Conservation (phyloP, 2,329 filamentous ascomycete species). For the Cyphellophora europaea region DNA sequence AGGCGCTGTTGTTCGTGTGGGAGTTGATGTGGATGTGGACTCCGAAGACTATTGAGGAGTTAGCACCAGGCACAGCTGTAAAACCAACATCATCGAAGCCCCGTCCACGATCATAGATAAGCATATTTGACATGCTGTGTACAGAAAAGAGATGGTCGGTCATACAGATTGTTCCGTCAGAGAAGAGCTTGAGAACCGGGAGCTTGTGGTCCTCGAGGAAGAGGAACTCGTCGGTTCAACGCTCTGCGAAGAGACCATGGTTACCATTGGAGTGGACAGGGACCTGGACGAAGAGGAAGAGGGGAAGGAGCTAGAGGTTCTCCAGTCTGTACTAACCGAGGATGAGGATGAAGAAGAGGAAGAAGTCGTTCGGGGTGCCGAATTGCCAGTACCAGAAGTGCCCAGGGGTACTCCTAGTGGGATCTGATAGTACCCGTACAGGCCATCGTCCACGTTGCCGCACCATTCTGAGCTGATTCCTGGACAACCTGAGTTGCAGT, state of each 20-base stretch:
- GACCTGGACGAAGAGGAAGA: slow-evolving; percentile 7
- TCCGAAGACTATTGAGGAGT: no score
- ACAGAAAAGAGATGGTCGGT: slow-evolving; percentile 6
- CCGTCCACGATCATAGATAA: no score
- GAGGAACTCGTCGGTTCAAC: slow-evolving; percentile 11
- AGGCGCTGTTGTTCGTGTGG: neutral
- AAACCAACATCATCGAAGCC: no score
- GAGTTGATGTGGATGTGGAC: no score
- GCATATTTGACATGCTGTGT: no score
- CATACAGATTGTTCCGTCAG: slow-evolving; percentile 13
- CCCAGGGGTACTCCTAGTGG: slow-evolving; percentile 12
- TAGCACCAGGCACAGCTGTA: no score
- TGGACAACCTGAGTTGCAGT: slow-evolving; percentile 33
- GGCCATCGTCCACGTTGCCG: slow-evolving; percentile 27
- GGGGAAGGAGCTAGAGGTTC: slow-evolving; percentile 9
- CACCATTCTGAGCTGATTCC: slow-evolving; percentile 39
- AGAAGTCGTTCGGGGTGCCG: slow-evolving; percentile 3
- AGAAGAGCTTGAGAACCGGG: slow-evolving; percentile 7
- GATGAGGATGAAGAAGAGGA: no score
- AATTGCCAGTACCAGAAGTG: slow-evolving; percentile 12
- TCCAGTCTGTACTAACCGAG: slow-evolving; percentile 19
- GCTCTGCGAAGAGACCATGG: slow-evolving; percentile 14
- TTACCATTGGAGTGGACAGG: slow-evolving; percentile 12
- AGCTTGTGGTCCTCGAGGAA: slow-evolving; percentile 9
- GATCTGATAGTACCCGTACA: slow-evolving; percentile 35